Conservation (phyloP, 1,284 basidiomycete genomes). For the Ustilago shanxiensis region DNA sequence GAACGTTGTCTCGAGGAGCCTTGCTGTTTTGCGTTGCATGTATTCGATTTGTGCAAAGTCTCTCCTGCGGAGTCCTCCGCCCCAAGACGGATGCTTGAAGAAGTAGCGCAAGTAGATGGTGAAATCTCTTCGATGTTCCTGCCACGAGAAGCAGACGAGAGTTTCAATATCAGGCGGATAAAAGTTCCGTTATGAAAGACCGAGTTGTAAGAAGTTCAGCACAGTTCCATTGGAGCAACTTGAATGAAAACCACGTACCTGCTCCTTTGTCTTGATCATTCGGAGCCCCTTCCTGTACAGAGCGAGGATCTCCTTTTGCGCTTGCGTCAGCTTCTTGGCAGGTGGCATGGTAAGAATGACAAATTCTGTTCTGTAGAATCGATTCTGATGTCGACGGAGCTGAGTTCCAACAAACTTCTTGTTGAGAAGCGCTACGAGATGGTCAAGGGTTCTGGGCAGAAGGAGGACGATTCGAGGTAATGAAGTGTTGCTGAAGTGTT, state of each 20-base stretch:
- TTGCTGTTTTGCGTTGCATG: slow-evolving; percentile 60
- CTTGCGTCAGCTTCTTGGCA: slow-evolving; percentile 44
- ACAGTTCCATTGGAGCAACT: background rate
- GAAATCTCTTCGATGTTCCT: slow-evolving; percentile 63
- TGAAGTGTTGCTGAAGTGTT: slow-evolving; percentile 1
- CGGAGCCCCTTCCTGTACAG: slow-evolving; percentile 62
- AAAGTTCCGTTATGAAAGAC: background rate
- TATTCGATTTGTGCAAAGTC: slow-evolving; percentile 69
- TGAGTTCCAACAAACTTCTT: background rate
- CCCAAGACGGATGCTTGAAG: slow-evolving; percentile 65
- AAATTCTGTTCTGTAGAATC: background rate
- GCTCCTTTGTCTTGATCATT: slow-evolving; percentile 61
- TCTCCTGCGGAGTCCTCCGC: slow-evolving; percentile 58
- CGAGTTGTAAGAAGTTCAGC: background rate
- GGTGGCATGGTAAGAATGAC: slow-evolving; percentile 25
- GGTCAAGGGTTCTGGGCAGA: background rate
- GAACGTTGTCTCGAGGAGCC: slow-evolving; percentile 62
- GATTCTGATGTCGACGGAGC: background rate
- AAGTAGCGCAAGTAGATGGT: slow-evolving; percentile 67
- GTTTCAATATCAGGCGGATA: background rate
- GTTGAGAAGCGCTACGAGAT: background rate
- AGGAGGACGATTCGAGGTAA: background rate
- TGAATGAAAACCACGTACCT: slow-evolving; percentile 42
- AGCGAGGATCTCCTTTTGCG: slow-evolving; percentile 60
- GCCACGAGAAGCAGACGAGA: background rate